Conservation (phyloP, 257 asterid genomes). For the Rubia yunnanensis region DNA sequence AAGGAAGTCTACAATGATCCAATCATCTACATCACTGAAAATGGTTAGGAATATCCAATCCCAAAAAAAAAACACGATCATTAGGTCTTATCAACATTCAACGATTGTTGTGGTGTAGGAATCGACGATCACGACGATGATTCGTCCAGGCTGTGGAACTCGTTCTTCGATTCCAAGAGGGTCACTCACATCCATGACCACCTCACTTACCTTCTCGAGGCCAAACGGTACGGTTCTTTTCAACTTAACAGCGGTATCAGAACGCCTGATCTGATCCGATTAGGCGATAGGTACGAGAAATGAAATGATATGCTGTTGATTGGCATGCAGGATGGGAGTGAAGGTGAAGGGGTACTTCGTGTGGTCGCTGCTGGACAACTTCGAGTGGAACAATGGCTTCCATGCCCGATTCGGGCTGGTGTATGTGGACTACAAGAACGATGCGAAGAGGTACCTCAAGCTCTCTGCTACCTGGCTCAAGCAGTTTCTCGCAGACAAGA, state of each 20-base stretch:
- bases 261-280: no score
- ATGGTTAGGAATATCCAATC: constrained; percentile 11
- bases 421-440: constrained; percentile 27
- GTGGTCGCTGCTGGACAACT: constrained; percentile 39
- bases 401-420: constrained; percentile 28
- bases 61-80: not conserved
- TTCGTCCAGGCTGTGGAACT: constrained; percentile 17
- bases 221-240: not conserved
- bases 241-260: no score
- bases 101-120: not conserved
- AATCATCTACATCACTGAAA: constrained; percentile 39
- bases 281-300: no score
- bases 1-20: constrained; percentile 30
- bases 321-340: constrained; percentile 27
- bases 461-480: constrained; percentile 4
- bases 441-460: constrained; percentile 12
- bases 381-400: constrained; percentile 28
- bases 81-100: no score
- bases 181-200: constrained; percentile 24
- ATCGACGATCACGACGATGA: constrained; percentile 12
- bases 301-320: no score
- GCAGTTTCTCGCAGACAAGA: not conserved
- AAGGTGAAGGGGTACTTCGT: constrained; percentile 36
- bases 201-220: not conserved
- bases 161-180: constrained; percentile 29